Percentiles rank a stretch among this genome's conserved stretches.
Conservation (phyloP, 305 asterid species). For the Fraxinus latifolia region DNA sequence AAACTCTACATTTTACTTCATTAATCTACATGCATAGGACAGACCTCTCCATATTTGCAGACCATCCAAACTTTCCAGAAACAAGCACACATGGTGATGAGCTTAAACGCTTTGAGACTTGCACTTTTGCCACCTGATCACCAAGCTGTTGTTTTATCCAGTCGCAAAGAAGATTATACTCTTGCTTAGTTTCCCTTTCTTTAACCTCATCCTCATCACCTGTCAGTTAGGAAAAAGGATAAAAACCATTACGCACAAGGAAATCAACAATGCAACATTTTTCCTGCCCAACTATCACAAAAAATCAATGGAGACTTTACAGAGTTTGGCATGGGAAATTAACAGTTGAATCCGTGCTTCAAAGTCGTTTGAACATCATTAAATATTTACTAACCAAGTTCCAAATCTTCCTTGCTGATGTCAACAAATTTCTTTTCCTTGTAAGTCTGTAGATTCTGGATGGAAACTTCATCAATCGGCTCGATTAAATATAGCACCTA, state of each 20-base stretch:
- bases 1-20: background rate
- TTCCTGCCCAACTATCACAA: background rate
- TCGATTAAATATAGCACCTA: conserved; percentile 89
- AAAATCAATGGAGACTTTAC: background rate
- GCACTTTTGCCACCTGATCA: conserved; percentile 96
- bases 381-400: conserved; percentile 60
- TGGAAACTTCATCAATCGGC: conserved; percentile 92
- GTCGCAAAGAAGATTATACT: conserved; percentile 77
- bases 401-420: conserved; percentile 97
- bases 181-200: conserved; percentile 84
- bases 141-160: conserved; percentile 95
- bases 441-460: conserved; percentile 93
- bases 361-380: background rate
- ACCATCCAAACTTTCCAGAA: conserved; percentile 99
- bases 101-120: conserved; percentile 82
- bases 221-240: conserved; percentile 23
- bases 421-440: conserved; percentile 95
- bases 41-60: conserved; percentile 98
- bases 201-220: conserved; percentile 90
- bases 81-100: conserved; percentile 98
- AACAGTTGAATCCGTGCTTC: background rate
- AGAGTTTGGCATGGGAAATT: background rate
- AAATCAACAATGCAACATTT: background rate
- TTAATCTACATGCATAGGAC: background rate
- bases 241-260: background rate